phyloP scores from a whole-genome alignment of 331 rosid genomes.

The Rhamnella rubrinervis region DNA sequence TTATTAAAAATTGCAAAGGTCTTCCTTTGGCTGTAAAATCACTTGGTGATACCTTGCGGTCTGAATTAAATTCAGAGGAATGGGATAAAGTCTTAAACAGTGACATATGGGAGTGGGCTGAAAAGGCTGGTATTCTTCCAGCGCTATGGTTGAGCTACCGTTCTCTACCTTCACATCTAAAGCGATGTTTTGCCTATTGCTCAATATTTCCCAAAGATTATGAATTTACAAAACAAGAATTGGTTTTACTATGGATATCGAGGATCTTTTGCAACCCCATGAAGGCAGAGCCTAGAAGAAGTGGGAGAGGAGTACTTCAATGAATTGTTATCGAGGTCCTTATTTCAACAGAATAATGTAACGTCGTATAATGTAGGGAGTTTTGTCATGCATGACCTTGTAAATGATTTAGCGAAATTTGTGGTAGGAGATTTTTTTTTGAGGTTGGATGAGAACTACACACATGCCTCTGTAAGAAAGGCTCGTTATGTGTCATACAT shows the following conservation, averaged over 20 bases:
- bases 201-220: background rate
- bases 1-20: constrained; percentile 31
- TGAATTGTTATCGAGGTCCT: no score
- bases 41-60: constrained; percentile 24
- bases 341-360: no score
- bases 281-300: no score
- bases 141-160: constrained; percentile 37
- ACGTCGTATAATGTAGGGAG: no score
- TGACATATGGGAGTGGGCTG: constrained; percentile 23
- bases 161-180: constrained; percentile 30
- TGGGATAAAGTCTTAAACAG: constrained; percentile 23
- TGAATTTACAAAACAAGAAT: no score
- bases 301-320: no score
- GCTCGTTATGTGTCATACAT: background rate
- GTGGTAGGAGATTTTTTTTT: no score
- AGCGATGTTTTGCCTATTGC: constrained; percentile 42
- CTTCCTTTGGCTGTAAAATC: constrained; percentile 37
- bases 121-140: constrained; percentile 11
- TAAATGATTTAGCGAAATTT: no score
- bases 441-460: background rate
- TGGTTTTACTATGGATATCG: no score
- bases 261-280: no score
- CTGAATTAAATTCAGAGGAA: background rate
- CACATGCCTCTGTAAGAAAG: background rate
- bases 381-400: no score